Conservation (phyloP, 2,329 filamentous ascomycete genomes). For the Aspergillus novoparasiticus region DNA sequence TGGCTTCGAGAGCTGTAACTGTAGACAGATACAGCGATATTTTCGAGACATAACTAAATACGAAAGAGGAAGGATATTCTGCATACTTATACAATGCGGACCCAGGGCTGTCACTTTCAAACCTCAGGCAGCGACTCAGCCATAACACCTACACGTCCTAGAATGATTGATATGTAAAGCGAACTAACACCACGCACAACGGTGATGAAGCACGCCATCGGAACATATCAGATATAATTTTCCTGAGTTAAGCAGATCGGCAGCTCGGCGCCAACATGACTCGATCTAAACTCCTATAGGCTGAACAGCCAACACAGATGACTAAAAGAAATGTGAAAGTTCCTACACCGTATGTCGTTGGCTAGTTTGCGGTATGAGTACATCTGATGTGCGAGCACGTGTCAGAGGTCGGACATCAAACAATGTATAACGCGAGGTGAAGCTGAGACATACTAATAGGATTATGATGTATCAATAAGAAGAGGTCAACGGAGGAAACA, state of each 20-base stretch:
- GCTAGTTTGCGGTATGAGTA: background rate
- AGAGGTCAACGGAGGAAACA: background rate
- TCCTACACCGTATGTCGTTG: background rate
- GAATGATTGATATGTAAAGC: background rate
- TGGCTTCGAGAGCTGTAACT: background rate
- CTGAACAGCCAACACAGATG: background rate
- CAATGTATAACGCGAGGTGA: background rate
- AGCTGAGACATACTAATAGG: background rate
- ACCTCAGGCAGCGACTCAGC: background rate
- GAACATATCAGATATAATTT: background rate
- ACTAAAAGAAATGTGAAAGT: background rate
- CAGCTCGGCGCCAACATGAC: background rate
- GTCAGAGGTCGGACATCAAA: background rate
- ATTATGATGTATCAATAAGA: background rate
- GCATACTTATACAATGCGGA: background rate
- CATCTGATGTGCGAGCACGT: background rate
- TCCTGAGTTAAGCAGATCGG: background rate
- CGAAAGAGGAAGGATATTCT: background rate
- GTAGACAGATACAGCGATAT: background rate
- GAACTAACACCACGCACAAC: background rate
- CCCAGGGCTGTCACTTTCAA: background rate
- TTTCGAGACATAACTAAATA: too few relatives aligned
- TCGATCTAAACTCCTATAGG: background rate
- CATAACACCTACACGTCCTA: background rate
- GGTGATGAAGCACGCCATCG: background rate